Conservation (phyloP, 805 yeast species). For the Starmera amethionina region DNA sequence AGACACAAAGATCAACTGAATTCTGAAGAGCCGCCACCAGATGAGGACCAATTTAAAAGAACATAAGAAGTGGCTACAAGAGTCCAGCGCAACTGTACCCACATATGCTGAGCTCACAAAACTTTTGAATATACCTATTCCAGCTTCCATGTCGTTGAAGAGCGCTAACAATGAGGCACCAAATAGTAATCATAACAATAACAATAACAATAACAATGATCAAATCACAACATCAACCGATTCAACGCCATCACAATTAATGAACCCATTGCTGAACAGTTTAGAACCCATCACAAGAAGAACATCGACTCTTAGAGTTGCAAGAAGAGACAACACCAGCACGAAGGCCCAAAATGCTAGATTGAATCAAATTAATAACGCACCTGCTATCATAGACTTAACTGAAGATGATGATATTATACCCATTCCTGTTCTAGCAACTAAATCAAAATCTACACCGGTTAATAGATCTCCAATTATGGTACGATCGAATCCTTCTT, state of each 20-base stretch:
- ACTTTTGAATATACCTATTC: slow-evolving; percentile 1
- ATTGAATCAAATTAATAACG: not conserved
- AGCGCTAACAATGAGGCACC: not conserved
- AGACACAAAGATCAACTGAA: no score
- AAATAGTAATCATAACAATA: not conserved
- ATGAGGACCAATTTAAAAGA: slow-evolving; percentile 19
- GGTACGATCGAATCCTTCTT: not conserved
- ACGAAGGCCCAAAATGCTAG: slow-evolving; percentile 3
- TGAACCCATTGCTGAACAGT: not conserved
- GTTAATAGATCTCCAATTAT: no score
- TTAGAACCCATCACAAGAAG: slow-evolving; percentile 7
- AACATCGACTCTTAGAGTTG: slow-evolving; percentile 10
- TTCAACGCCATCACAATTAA: not conserved
- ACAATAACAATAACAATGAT: not conserved
- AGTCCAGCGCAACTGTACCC: slow-evolving; percentile 15
- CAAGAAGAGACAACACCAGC: slow-evolving; percentile 10
- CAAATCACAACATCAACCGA: not conserved
- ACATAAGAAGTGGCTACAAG: slow-evolving; percentile 18
- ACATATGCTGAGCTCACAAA: slow-evolving; percentile 6
- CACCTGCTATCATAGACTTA: slow-evolving; percentile 15
- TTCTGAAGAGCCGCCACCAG: no score
- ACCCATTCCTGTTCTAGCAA: not conserved
- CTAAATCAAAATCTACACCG: not conserved
- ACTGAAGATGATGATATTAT: slow-evolving; percentile 6
- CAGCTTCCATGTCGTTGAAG: not conserved